A percentile compares a stretch with the other conserved stretches of the same genome.
phyloP scores from a whole-genome alignment of 192 early-diverging fungal genomes.

The Phycomyces blakesleeanus region DNA sequence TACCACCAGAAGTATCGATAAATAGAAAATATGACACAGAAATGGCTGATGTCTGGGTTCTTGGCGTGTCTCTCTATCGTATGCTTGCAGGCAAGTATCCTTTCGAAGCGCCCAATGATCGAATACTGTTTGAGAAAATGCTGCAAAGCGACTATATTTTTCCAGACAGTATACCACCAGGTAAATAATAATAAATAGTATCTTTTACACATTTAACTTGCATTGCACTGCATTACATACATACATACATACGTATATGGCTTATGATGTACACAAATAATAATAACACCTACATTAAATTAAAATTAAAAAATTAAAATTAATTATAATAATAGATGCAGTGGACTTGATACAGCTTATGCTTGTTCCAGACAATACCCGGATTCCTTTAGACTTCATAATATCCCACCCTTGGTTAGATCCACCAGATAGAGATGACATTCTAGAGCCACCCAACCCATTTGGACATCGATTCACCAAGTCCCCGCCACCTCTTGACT shows the following conservation, averaged over 20 bases:
- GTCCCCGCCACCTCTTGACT: too few species aligned
- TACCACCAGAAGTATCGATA: constrained; percentile 22
- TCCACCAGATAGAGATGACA: background rate
- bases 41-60: constrained; percentile 80
- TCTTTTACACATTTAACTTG: too few species aligned
- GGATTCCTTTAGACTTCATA: constrained; percentile 31
- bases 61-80: constrained; percentile 86
- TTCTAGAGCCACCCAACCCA: too few species aligned
- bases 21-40: constrained; percentile 7
- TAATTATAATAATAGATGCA: too few species aligned
- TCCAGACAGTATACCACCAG: constrained; percentile 15
- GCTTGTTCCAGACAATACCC: constrained; percentile 25
- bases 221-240: too few species aligned
- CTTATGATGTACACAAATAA: too few species aligned
- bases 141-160: constrained; percentile 18
- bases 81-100: constrained; percentile 56
- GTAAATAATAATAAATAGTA: constrained; percentile 9
- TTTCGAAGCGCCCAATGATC: constrained; percentile 38
- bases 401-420: constrained; percentile 38
- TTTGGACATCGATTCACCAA: too few species aligned
- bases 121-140: constrained; percentile 29
- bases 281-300: too few species aligned
- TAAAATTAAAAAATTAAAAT: too few species aligned
- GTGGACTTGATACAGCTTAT: constrained; percentile 30
- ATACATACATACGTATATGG: too few species aligned